Percentiles rank a stretch among this genome's conserved stretches.
phyloP scores from a whole-genome alignment of 768 basidiomycete genomes.

The Holtermanniella nyarrowii region DNA sequence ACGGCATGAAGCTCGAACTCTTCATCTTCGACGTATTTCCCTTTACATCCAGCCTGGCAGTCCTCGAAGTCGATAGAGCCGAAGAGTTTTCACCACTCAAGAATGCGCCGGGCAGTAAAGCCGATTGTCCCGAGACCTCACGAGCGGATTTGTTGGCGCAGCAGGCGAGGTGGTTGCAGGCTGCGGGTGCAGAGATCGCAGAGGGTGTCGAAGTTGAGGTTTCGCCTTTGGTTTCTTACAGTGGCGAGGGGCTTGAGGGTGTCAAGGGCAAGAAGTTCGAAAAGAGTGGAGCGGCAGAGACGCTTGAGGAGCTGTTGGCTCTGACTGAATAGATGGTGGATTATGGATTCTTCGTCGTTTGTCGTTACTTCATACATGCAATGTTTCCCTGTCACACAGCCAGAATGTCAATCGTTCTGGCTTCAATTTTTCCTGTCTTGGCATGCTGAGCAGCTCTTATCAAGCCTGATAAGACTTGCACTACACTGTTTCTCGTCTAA shows the following conservation, averaged over 20 bases:
- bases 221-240: slow-evolving; percentile 76
- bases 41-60: slow-evolving; percentile 55
- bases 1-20: slow-evolving; percentile 98
- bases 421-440: too few relatives aligned
- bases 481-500: too few relatives aligned
- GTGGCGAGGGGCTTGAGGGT: slow-evolving; percentile 76
- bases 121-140: slow-evolving; percentile 84
- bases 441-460: too few relatives aligned
- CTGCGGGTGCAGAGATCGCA: slow-evolving; percentile 61
- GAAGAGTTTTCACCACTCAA: slow-evolving; percentile 97
- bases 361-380: too few relatives aligned
- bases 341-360: too few relatives aligned
- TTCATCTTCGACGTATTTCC: slow-evolving; percentile 99
- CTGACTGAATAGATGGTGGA: not conserved
- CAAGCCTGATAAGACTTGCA: too few relatives aligned
- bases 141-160: slow-evolving; percentile 78
- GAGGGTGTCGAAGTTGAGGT: slow-evolving; percentile 80
- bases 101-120: slow-evolving; percentile 85
- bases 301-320: not conserved
- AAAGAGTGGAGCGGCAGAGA: slow-evolving; percentile 52
- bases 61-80: slow-evolving; percentile 73
- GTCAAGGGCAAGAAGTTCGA: slow-evolving; percentile 68
- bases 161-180: slow-evolving; percentile 71
- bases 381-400: too few relatives aligned
- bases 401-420: too few relatives aligned